Conservation (phyloP, 192 early-diverging fungal genomes). For the Backusella macrospora region DNA sequence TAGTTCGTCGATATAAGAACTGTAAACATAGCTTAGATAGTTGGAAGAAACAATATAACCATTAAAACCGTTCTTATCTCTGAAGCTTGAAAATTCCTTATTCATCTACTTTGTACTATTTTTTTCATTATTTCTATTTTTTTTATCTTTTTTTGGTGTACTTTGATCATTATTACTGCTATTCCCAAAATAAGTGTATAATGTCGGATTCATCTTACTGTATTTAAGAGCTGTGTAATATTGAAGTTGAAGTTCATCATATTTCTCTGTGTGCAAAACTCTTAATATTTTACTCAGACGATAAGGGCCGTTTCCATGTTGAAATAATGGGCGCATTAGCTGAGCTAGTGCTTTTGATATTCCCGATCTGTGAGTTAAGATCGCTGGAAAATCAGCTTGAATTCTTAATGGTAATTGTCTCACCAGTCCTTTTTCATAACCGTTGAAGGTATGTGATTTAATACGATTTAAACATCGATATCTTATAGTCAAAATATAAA, state of each 20-base stretch:
- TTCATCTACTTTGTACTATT: background rate
- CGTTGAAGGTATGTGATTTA: background rate
- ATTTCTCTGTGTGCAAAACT: background rate
- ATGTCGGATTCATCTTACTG: background rate
- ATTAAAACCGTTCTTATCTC: background rate
- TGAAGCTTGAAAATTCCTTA: background rate
- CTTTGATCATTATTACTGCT: no score
- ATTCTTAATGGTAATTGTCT: background rate
- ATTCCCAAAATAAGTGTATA: no score
- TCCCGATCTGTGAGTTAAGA: background rate
- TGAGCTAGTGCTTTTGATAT: background rate
- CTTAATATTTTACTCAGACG: background rate
- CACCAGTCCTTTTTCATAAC: background rate
- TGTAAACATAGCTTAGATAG: constrained; percentile 5
- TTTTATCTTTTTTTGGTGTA: no score
- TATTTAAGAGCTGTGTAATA: background rate
- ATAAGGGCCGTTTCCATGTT: background rate
- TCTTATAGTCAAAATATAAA: background rate
- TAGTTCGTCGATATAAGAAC: background rate
- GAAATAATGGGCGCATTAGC: background rate
- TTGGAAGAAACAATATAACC: background rate
- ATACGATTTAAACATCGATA: no score
- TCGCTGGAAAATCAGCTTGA: background rate
- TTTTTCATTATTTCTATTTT: no score
- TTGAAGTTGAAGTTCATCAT: background rate